Evolutionary conservation across 139 green algal species (phyloP).

Genomic region (Bryopsis sp.): DNA sequence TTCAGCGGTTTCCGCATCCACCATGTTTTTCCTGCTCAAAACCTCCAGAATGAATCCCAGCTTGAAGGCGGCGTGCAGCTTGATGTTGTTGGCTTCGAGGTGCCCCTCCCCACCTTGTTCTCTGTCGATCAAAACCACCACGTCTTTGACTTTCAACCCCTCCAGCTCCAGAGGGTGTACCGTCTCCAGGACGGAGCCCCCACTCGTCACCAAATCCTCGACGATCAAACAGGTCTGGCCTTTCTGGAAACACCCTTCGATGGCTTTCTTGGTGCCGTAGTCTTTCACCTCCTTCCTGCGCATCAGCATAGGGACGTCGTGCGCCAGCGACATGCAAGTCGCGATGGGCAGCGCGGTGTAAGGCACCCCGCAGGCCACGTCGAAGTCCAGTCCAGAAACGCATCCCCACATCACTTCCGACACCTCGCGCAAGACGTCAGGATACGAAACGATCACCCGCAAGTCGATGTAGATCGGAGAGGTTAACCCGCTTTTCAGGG

Average conservation of each 20-base stretch:
- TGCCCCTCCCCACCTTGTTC: slow-evolving; percentile 84
- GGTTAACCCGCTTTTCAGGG: slow-evolving; percentile 92
- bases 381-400: slow-evolving; percentile 63
- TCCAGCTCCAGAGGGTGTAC: slow-evolving; percentile 77
- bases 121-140: slow-evolving; percentile 97
- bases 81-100: slow-evolving; percentile 59
- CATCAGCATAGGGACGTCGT: slow-evolving; percentile 89
- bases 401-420: slow-evolving; percentile 80
- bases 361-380: slow-evolving; percentile 96
- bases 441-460: slow-evolving; percentile 96
- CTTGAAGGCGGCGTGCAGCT: slow-evolving; percentile 72
- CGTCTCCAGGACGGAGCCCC: slow-evolving; percentile 93
- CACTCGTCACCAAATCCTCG: slow-evolving; percentile 95
- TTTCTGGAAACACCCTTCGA: slow-evolving; percentile 84
- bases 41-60: slow-evolving; percentile 57
- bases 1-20: slow-evolving; percentile 37
- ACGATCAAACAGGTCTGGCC: slow-evolving; percentile 92
- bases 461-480: slow-evolving; percentile 98
- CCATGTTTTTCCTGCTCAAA: slow-evolving; percentile 28
- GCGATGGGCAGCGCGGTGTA: slow-evolving; percentile 99
- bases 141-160: slow-evolving; percentile 63
- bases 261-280: slow-evolving; percentile 97
- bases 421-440: slow-evolving; percentile 82
- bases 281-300: slow-evolving; percentile 79
- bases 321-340: slow-evolving; percentile 84